A percentile compares a stretch with the other conserved stretches of the same genome.
phyloP scores from a whole-genome alignment of 352 stramenopile species.

The Phytophthora vignae region DNA sequence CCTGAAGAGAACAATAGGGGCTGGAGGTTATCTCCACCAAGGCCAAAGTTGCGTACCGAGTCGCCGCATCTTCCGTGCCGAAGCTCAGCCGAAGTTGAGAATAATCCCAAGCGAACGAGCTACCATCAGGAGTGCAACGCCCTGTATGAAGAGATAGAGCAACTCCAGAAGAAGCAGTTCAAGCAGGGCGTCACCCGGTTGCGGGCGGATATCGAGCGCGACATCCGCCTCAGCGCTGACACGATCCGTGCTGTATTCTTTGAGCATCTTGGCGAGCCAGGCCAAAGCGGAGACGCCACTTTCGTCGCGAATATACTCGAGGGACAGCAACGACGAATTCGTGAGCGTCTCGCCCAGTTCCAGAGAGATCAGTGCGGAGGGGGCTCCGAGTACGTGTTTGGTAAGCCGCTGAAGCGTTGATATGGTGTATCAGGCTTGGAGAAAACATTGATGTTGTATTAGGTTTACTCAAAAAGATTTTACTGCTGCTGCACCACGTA shows the following conservation, averaged over 20 bases:
- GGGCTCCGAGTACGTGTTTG: constrained; percentile 1
- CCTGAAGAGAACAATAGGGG: background rate
- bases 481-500: constrained; percentile 8
- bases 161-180: constrained; percentile 25
- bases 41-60: constrained; percentile 1
- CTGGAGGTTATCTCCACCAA: background rate
- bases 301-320: constrained; percentile 27
- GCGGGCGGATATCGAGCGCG: constrained; percentile 24
- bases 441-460: background rate
- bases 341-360: constrained; percentile 11
- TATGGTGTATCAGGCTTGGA: background rate
- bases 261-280: constrained; percentile 17
- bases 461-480: background rate
- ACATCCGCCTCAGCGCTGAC: constrained; percentile 12
- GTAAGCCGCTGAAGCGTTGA: background rate
- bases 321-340: constrained; percentile 24
- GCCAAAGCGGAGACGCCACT: constrained; percentile 11
- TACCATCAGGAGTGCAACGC: constrained; percentile 17
- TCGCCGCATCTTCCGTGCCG: background rate
- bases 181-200: constrained; percentile 15
- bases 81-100: background rate
- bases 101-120: background rate
- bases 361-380: constrained; percentile 4
- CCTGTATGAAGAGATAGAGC: constrained; percentile 10
- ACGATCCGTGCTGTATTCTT: constrained; percentile 16